Conservation (phyloP, 2,329 filamentous ascomycete genomes). For the Claviceps spartinae region DNA sequence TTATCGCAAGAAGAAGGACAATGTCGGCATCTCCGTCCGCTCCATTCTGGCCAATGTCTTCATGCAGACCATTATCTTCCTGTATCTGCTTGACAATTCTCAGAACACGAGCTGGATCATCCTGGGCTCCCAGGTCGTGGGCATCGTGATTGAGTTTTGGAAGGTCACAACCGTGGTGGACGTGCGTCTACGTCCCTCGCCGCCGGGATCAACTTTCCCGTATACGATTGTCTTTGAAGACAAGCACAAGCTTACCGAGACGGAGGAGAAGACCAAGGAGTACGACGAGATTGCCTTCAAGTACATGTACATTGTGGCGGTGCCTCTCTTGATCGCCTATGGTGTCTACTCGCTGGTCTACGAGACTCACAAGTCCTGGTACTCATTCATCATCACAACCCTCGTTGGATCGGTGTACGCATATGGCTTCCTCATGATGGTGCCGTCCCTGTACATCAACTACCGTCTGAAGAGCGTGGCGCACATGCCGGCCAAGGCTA, state of each 20-base stretch:
- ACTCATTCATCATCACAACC: slow-evolving; percentile 88
- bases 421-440: slow-evolving; percentile 99
- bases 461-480: slow-evolving; percentile 91
- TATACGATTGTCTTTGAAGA: slow-evolving; percentile 82
- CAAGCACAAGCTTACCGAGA: slow-evolving; percentile 90
- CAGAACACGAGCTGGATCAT: slow-evolving; percentile 99
- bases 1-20: slow-evolving; percentile 99
- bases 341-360: slow-evolving; percentile 85
- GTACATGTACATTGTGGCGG: slow-evolving; percentile 86
- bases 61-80: slow-evolving; percentile 92
- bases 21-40: slow-evolving; percentile 88
- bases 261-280: slow-evolving; percentile 94
- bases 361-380: slow-evolving; percentile 95
- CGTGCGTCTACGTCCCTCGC: slow-evolving; percentile 60
- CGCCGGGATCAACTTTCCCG: slow-evolving; percentile 57
- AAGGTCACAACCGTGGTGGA: slow-evolving; percentile 95
- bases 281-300: slow-evolving; percentile 97
- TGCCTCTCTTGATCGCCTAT: slow-evolving; percentile 80
- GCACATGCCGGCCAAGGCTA: slow-evolving; percentile 91
- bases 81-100: slow-evolving; percentile 94
- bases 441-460: slow-evolving; percentile 95
- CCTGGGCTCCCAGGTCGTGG: slow-evolving; percentile 78
- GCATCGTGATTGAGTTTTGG: slow-evolving; percentile 61
- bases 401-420: slow-evolving; percentile 94
- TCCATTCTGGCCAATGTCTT: slow-evolving; percentile 95